Conservation (phyloP, 441 rosid species). For the Gossypium lobatum region DNA sequence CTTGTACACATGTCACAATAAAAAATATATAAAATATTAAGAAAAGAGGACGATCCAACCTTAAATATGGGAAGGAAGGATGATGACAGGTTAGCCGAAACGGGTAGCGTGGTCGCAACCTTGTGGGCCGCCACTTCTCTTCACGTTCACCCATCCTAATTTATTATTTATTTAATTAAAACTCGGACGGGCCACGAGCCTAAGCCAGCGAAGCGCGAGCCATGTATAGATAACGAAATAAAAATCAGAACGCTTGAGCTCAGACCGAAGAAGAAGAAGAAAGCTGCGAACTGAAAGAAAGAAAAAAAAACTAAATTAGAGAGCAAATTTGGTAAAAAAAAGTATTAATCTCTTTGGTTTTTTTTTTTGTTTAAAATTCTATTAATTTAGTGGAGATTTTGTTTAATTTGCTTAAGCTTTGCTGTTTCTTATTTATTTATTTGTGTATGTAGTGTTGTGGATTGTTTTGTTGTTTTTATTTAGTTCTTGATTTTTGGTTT, state of each 20-base stretch:
- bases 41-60: no score
- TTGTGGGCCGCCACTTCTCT: neutral
- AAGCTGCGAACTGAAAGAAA: slow-evolving; percentile 1
- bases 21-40: no score
- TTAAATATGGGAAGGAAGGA: no score
- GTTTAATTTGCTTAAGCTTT: neutral
- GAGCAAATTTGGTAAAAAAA: neutral
- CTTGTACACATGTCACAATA: no score
- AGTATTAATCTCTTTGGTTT: neutral
- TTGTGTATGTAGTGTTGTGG: neutral
- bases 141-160: neutral
- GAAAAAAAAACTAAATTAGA: neutral
- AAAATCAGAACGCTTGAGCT: neutral
- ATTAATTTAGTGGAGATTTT: neutral
- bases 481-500: neutral
- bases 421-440: neutral
- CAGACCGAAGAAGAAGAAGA: neutral
- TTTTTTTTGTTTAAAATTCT: neutral
- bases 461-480: neutral
- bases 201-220: neutral
- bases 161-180: neutral
- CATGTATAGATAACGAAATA: slow-evolving; percentile 20
- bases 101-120: neutral
- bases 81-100: neutral
- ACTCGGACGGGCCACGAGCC: neutral